Percentiles rank a stretch among this genome's conserved stretches.
These are phyloP conservation scores for Emericellopsis cladophorae DNA, from an alignment of 2,329 filamentous ascomycete genomes.

Conservation along the genomic window DNA sequence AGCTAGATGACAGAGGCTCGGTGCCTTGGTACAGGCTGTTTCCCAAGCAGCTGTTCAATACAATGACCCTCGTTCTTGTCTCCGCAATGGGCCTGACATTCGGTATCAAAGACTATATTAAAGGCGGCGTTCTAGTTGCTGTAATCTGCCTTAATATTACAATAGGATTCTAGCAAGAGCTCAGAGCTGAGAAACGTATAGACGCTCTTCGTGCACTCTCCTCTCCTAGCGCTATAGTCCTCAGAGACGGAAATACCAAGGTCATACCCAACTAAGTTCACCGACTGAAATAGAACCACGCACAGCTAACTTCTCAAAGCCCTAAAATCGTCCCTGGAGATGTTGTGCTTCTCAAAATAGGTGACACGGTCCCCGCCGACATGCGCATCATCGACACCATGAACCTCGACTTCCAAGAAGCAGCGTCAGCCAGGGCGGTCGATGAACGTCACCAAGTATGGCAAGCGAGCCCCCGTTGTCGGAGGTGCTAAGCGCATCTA, in stretches of 20 bases:
- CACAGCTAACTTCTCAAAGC: slow-evolving; percentile 15
- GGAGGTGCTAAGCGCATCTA: slow-evolving; percentile 32
- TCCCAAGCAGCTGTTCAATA: slow-evolving; percentile 61
- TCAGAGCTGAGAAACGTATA: slow-evolving; percentile 54
- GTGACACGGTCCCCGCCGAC: slow-evolving; percentile 65
- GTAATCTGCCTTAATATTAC: slow-evolving; percentile 59
- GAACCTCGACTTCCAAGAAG: slow-evolving; percentile 48
- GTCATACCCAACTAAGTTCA: slow-evolving; percentile 43
- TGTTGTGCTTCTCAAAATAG: slow-evolving; percentile 53
- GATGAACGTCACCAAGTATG: slow-evolving; percentile 40
- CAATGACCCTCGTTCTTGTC: slow-evolving; percentile 64
- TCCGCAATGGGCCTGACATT: slow-evolving; percentile 66
- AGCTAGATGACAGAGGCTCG: slow-evolving; percentile 54
- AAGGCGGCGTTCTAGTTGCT: slow-evolving; percentile 53
- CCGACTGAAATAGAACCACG: neutral
- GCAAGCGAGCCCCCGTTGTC: slow-evolving; percentile 34
- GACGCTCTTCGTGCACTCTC: slow-evolving; percentile 48
- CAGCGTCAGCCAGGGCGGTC: slow-evolving; percentile 40
- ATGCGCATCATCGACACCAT: slow-evolving; percentile 58
- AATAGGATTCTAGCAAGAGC: slow-evolving; percentile 55
- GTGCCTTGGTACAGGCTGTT: slow-evolving; percentile 63
- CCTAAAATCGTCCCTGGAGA: slow-evolving; percentile 60
- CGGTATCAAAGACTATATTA: slow-evolving; percentile 53
- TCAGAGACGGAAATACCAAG: slow-evolving; percentile 44
- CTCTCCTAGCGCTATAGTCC: slow-evolving; percentile 48